Base-by-base conservation (phyloP, 139 green algal genomes). In the Coelastrella sp. region DNA sequence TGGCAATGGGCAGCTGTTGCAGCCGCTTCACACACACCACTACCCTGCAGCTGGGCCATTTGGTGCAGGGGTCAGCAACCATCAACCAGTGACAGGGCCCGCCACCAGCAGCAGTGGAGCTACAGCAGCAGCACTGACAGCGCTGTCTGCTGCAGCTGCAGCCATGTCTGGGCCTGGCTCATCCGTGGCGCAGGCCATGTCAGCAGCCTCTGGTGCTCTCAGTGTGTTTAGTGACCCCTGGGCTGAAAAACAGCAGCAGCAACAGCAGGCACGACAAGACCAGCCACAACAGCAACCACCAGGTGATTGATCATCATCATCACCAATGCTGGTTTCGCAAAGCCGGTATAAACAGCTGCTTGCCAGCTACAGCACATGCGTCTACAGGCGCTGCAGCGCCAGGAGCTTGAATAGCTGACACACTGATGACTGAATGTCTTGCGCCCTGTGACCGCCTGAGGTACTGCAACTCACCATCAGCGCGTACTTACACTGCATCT, bases 171-270 rank as follows among this genome's bases (percentile, higher is more conserved):
- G 17, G 49, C 7, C 79, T 73, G 79, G 20, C 20, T 0, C 7
- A 7, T 85, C 12, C 24, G 9, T 68, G 22, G 22, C 58, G 5
- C 7, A 57, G 22, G 58, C 19, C 35, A 49, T 49, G 35, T 49
- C 35, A 15, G 4, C 49, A 66, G 15, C 49, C 61, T 63, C 60
- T 49, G 81, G 81, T 73, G 81, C 59, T 7, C 81, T 86, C 59
- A 86, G 81, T 25, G 49, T 59, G n/a, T 86, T 86, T 59, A 86
- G n/a, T 25, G 81, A 86, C 81, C 59, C n/a, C 10, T 75, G 81
- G 59, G 59, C 59, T 12, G 81, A 73, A 15, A 86, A 25, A 15
- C 60, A 60, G 59, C 81, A 86, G 81, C 81, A 86, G 81, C 81
- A 86, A 24, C 80, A 85, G 59, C 81, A 70, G 57, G 35, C 59